Evolutionary conservation across 768 basidiomycete species (phyloP), one percentile per base, ranked within the genome.

Genomic region (Phaeotremella skinneri): DNA sequence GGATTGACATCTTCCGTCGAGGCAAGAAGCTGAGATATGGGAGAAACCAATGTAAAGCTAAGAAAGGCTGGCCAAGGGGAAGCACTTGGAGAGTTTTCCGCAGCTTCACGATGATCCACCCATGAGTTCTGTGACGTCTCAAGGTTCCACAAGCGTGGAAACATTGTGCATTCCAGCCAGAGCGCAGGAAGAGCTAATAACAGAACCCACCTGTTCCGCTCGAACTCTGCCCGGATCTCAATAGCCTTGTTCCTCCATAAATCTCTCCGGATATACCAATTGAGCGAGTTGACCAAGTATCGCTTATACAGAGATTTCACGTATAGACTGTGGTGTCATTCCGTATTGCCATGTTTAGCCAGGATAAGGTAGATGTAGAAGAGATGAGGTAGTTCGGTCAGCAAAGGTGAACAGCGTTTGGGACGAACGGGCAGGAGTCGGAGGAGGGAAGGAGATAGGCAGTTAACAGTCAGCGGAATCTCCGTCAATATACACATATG

Each of bases 231-330:
- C 62, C 94, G 81, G 64, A 98, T 90, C 76, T 87, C 80, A 68
- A 93, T 78, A 13, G 93, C 92, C 77, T 87, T 84, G 56, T 81
- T 82, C 61, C 93, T 84, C 91, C 91, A 97, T 1, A 90, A 73
- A 70, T 91, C 88, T 54, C 93, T 81, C 56, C 87, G 82, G 64
- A 96, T 81, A 47, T 84, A 85, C 94, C 94, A 98, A 78, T 98
- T 87, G 52, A 94, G 80, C 49, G 89, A 82, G 69, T 96, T 93
- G 69, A 83, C 87, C 61, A 98, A 83, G 67, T 85, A 84, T 34
- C 92, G 87, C 71, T 84, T 87, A 82, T 96, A 97, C 4, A 98
- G 83, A 7, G 89, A 90, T 80, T 94, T 90, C 76, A 92, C 90
- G 73, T 92, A 87, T 68, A 84, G 82, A 74, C 85, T 84, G 80